Conservation (phyloP, 495 filamentous ascomycete genomes). For the Xylaria acuta region DNA sequence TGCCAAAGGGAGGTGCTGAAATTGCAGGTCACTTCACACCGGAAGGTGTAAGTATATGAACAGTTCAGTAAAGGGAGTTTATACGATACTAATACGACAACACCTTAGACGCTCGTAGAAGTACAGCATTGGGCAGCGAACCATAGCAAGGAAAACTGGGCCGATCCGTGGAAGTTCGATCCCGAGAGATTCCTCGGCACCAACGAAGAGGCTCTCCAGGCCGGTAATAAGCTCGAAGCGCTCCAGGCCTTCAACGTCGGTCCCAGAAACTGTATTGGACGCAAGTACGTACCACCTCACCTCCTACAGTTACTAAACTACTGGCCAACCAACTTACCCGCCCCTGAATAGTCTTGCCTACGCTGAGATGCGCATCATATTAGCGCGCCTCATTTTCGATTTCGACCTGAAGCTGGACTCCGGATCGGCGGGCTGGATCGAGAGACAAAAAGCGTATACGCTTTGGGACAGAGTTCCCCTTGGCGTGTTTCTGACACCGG, state of each 20-base stretch:
- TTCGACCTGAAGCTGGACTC: conserved; percentile 45
- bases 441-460: conserved; percentile 34
- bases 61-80: not conserved
- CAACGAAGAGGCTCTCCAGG: conserved; percentile 35
- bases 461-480: conserved; percentile 42
- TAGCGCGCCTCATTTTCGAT: conserved; percentile 47
- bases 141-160: conserved; percentile 45
- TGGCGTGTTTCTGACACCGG: conserved; percentile 30
- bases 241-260: conserved; percentile 48
- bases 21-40: conserved; percentile 39
- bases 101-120: conserved; percentile 43
- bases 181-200: conserved; percentile 47
- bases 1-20: conserved; percentile 35
- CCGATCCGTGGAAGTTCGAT: conserved; percentile 44
- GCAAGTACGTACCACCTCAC: conserved; percentile 40
- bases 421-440: conserved; percentile 41
- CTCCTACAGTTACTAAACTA: not conserved
- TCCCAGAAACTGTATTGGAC: conserved; percentile 49
- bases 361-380: conserved; percentile 51
- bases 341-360: conserved; percentile 39
- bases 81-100: conserved; percentile 6
- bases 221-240: conserved; percentile 40
- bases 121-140: conserved; percentile 46
- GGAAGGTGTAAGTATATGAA: conserved; percentile 34
- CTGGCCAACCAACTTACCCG: not conserved